Evolutionary conservation across 176 grass and related monocot genomes (phyloP).

Genomic region (Tuctoria greenei): DNA sequence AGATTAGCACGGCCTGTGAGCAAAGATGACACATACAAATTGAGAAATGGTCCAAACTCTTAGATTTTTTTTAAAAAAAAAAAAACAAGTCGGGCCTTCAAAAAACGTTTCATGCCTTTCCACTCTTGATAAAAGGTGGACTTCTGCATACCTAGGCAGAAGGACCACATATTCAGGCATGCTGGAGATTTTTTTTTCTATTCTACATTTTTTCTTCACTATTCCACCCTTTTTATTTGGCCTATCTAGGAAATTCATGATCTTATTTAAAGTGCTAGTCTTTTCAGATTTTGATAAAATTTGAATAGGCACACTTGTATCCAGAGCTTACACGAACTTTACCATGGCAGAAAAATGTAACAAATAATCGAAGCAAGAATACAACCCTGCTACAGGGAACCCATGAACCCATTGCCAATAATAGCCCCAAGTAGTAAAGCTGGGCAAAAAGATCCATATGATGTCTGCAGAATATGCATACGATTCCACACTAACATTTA

Average conservation of each 20-base stretch:
- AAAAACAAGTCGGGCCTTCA: not conserved
- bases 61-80: no score
- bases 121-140: slow-evolving; percentile 2
- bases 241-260: not conserved
- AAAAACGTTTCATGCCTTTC: slow-evolving; percentile 13
- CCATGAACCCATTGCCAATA: not conserved
- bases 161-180: slow-evolving; percentile 17
- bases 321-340: not conserved
- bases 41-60: no score
- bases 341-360: not conserved
- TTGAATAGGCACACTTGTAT: no score
- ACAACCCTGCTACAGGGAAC: not conserved
- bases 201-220: slow-evolving; percentile 3
- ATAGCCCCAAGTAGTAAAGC: not conserved
- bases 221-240: not conserved
- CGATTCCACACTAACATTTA: not conserved
- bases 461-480: not conserved
- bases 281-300: not conserved
- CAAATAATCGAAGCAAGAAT: not conserved
- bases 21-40: no score
- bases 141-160: slow-evolving; percentile 6
- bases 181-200: not conserved
- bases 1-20: no score
- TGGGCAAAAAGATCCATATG: not conserved
- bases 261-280: not conserved